These are phyloP conservation scores for Phytophthora rubi DNA, from an alignment of 352 stramenopile genomes.

Conservation along the genomic window DNA sequence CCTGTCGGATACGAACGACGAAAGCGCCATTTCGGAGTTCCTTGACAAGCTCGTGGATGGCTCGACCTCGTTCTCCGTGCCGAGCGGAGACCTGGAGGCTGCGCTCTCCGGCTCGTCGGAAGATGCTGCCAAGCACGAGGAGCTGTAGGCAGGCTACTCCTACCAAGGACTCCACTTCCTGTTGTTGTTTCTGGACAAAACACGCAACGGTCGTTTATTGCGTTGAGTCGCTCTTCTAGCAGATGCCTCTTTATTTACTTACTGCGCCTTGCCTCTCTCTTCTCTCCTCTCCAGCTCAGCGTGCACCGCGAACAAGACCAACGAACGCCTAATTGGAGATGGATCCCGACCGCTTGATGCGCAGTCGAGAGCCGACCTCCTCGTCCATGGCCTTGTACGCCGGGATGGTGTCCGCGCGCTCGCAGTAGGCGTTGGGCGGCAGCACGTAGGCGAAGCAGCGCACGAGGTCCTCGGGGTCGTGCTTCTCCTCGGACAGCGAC, in stretches of 20 bases:
- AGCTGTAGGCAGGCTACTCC: slow-evolving; percentile 26
- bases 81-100: slow-evolving; percentile 25
- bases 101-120: slow-evolving; percentile 16
- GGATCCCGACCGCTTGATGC: slow-evolving; percentile 62
- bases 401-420: slow-evolving; percentile 76
- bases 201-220: not conserved
- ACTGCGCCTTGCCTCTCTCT: slow-evolving; percentile 3
- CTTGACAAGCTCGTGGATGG: slow-evolving; percentile 73
- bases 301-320: slow-evolving; percentile 11
- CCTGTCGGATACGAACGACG: slow-evolving; percentile 36
- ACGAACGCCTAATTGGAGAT: slow-evolving; percentile 45
- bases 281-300: slow-evolving; percentile 9
- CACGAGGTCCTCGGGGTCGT: slow-evolving; percentile 72
- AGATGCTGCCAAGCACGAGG: slow-evolving; percentile 33
- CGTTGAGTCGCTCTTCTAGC: slow-evolving; percentile 6
- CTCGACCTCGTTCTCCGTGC: slow-evolving; percentile 52
- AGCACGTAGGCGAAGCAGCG: slow-evolving; percentile 80
- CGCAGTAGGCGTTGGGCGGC: slow-evolving; percentile 77
- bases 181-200: slow-evolving; percentile 11
- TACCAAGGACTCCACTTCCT: slow-evolving; percentile 2
- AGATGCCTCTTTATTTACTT: slow-evolving; percentile 35
- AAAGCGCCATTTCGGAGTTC: slow-evolving; percentile 49
- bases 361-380: slow-evolving; percentile 74
- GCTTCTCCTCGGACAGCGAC: slow-evolving; percentile 57
- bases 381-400: slow-evolving; percentile 79